Base-by-base conservation (phyloP, 208 protist species). In the Acanthamoeba polyphaga region DNA sequence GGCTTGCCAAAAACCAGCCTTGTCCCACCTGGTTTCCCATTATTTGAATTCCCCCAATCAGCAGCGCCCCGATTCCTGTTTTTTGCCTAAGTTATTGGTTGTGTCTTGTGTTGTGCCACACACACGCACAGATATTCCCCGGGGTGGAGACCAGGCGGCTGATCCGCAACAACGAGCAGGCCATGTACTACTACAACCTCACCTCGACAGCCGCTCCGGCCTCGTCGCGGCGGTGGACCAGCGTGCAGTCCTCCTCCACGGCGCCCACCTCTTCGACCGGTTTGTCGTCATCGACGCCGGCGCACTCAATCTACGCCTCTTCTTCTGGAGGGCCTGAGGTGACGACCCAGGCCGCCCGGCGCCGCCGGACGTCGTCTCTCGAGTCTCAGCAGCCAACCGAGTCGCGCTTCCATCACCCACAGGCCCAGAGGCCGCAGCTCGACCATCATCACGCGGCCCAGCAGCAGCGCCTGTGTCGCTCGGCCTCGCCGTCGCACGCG, bases 141-240 rank as follows among this genome's bases (percentile, higher is more conserved):
- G 22, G 76, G 8, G 76, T 85, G 27, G 76, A 85, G 76, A 85
- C 76, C 17, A 22, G 76, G 17, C 13, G 76, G 46, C 76, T 85
- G 38, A 85, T 85, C 49, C 76, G 76, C 43, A 85, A 85, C 76
- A 85, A 58, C n/a, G 76, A 85, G n/a, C 76, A 85, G 29, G 76
- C 76, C 12, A 85, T 85, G 76, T 85, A 85, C 49, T 85, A 85
- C 76, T 85, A 60, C 49, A 51, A 85, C 76, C 49, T 85, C 27
- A 60, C 76, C 24, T 7, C 27, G 27, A 32, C 76, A 6, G 34
- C 12, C 24, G 15, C 76, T 1, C 46, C 76, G 27, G 76, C 38
- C 49, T 60, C 46, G 0, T 60, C 76, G 13, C 13, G 22, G 6
- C 38, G 76, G 24, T 85, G 76, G 76, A 85, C 46, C 38, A 85